These are phyloP conservation scores for Cubamyces sp. DNA, from an alignment of 768 basidiomycete genomes.

Conservation along the genomic window DNA sequence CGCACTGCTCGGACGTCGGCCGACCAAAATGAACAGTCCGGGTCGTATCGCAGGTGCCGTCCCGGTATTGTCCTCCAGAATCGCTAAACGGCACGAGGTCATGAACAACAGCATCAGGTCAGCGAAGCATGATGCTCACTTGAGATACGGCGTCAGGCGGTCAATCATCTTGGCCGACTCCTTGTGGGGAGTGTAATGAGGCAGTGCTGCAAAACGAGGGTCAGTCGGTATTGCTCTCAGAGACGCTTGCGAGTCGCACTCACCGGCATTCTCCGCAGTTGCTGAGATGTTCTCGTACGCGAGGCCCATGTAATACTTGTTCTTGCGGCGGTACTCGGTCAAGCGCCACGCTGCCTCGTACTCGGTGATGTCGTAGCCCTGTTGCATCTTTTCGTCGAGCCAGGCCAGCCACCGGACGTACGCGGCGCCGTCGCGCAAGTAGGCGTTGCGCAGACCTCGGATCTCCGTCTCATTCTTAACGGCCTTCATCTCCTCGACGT, in stretches of 20 bases:
- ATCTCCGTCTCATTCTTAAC: conserved; percentile 90
- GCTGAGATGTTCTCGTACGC: conserved; percentile 92
- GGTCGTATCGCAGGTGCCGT: conserved; percentile 89
- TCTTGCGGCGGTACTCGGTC: conserved; percentile 71
- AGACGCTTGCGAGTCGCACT: conserved; percentile 26
- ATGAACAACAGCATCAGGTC: neutral
- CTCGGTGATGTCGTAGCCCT: conserved; percentile 86
- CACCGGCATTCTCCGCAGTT: conserved; percentile 83
- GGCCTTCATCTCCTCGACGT: conserved; percentile 77
- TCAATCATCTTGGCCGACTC: conserved; percentile 73
- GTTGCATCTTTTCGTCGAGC: conserved; percentile 79
- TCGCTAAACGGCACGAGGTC: conserved; percentile 55
- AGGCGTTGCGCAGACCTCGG: conserved; percentile 80
- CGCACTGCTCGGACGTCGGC: conserved; percentile 83
- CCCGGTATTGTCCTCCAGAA: conserved; percentile 87
- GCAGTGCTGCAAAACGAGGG: conserved; percentile 57
- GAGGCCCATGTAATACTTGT: conserved; percentile 78
- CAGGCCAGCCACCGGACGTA: conserved; percentile 88
- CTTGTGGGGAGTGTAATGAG: conserved; percentile 87
- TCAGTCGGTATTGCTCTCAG: neutral
- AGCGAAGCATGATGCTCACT: conserved; percentile 51
- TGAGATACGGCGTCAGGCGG: conserved; percentile 82
- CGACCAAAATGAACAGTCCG: conserved; percentile 86
- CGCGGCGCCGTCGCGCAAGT: conserved; percentile 87
- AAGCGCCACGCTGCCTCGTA: conserved; percentile 89